Conservation (phyloP, 306 rosid genomes). For the Fragaria nilgerrensis region DNA sequence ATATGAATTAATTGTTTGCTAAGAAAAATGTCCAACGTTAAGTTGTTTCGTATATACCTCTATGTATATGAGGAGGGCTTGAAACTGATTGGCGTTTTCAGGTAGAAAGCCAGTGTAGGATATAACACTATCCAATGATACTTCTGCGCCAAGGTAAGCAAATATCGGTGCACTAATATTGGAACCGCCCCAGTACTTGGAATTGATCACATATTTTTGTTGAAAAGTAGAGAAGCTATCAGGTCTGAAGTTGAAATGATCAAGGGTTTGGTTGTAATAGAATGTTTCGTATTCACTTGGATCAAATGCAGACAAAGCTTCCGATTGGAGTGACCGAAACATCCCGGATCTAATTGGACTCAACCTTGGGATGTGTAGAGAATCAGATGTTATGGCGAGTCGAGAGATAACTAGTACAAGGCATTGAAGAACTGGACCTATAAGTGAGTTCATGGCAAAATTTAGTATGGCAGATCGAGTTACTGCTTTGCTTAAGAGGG, state of each 20-base stretch:
- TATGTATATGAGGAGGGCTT: slow-evolving; percentile 41
- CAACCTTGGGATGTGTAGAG: not conserved
- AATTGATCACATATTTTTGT: slow-evolving; percentile 59
- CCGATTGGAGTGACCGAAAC: not conserved
- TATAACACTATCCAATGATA: slow-evolving; percentile 20
- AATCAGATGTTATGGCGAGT: not conserved
- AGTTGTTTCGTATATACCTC: slow-evolving; percentile 35
- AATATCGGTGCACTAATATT: slow-evolving; percentile 53
- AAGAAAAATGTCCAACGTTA: not conserved
- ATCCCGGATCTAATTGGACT: not conserved
- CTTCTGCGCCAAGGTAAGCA: slow-evolving; percentile 51
- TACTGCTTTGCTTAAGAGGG: not conserved
- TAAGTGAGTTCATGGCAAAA: not conserved
- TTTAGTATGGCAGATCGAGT: not conserved
- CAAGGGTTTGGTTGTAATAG: slow-evolving; percentile 48
- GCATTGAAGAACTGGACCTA: not conserved
- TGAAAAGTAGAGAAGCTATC: slow-evolving; percentile 48
- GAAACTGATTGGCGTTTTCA: slow-evolving; percentile 42
- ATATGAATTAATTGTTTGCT: not conserved
- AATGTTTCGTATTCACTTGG: not conserved
- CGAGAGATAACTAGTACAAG: not conserved
- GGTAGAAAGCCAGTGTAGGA: slow-evolving; percentile 18
- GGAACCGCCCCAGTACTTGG: slow-evolving; percentile 58
- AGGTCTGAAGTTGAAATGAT: slow-evolving; percentile 62
- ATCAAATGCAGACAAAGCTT: not conserved